phyloP scores from a whole-genome alignment of 176 grass and related monocot genomes.

The Guadua angustifolia region DNA sequence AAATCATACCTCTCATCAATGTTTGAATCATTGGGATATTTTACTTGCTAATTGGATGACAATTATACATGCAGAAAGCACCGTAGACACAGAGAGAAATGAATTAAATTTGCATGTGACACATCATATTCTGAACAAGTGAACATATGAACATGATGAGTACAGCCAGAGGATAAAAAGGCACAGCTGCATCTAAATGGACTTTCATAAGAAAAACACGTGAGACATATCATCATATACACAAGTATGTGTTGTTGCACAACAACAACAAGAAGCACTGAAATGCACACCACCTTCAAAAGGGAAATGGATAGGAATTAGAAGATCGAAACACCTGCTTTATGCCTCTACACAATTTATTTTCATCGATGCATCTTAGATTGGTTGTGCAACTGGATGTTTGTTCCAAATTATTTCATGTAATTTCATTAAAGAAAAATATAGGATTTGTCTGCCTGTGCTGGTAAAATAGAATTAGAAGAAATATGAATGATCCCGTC shows the following conservation, averaged over 20 bases:
- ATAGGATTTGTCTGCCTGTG: background rate
- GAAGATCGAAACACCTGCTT: background rate
- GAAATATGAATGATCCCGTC: background rate
- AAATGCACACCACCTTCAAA: background rate
- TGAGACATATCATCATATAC: background rate
- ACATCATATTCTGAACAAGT: background rate
- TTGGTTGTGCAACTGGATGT: background rate
- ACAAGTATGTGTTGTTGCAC: background rate
- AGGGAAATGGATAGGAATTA: background rate
- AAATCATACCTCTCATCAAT: conserved; percentile 33
- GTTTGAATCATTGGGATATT: background rate
- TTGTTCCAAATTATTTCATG: background rate
- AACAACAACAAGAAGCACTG: background rate
- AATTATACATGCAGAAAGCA: background rate
- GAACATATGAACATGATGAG: background rate
- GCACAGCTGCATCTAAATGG: conserved; percentile 24
- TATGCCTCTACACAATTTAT: background rate
- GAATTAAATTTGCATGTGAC: background rate
- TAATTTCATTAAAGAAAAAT: background rate
- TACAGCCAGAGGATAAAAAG: conserved; percentile 17
- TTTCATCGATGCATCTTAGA: background rate
- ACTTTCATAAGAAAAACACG: background rate
- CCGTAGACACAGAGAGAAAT: background rate
- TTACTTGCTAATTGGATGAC: conserved; percentile 15
- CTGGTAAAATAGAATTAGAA: background rate